phyloP scores from a whole-genome alignment of 2,329 filamentous ascomycete species.

The Cladosporium sp. region DNA sequence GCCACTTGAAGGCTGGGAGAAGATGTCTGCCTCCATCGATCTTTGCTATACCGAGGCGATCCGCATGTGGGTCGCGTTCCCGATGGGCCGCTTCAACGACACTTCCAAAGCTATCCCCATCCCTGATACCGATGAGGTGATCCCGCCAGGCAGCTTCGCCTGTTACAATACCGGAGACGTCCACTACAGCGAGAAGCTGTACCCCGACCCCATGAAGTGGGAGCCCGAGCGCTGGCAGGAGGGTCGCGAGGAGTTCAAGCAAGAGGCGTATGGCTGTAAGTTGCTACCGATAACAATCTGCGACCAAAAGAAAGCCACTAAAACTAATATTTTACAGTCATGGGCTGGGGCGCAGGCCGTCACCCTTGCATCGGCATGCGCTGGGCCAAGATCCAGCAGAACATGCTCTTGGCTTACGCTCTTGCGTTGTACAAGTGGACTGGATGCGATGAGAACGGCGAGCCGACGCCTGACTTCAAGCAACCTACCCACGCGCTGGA shows the following conservation, averaged over 20 bases:
- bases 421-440: slow-evolving; percentile 12
- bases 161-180: slow-evolving; percentile 29
- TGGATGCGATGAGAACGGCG: background rate
- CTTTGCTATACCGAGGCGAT: slow-evolving; percentile 23
- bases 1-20: background rate
- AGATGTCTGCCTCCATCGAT: slow-evolving; percentile 20
- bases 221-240: slow-evolving; percentile 26
- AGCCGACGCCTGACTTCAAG: background rate
- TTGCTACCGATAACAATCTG: background rate
- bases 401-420: slow-evolving; percentile 44
- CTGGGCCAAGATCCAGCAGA: slow-evolving; percentile 54
- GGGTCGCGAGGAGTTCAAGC: slow-evolving; percentile 23
- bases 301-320: background rate
- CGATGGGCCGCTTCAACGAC: slow-evolving; percentile 16
- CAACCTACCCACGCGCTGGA: background rate
- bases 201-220: slow-evolving; percentile 23
- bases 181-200: slow-evolving; percentile 28
- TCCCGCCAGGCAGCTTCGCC: slow-evolving; percentile 27
- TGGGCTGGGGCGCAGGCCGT: slow-evolving; percentile 34
- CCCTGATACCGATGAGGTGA: slow-evolving; percentile 26
- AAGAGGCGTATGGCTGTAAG: slow-evolving; percentile 25
- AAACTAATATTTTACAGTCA: background rate
- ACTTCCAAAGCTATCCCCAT: slow-evolving; percentile 13
- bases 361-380: slow-evolving; percentile 43
- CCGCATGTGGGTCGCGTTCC: slow-evolving; percentile 21